phyloP scores from a whole-genome alignment of 306 rosid species.

The Argentina anserina region DNA sequence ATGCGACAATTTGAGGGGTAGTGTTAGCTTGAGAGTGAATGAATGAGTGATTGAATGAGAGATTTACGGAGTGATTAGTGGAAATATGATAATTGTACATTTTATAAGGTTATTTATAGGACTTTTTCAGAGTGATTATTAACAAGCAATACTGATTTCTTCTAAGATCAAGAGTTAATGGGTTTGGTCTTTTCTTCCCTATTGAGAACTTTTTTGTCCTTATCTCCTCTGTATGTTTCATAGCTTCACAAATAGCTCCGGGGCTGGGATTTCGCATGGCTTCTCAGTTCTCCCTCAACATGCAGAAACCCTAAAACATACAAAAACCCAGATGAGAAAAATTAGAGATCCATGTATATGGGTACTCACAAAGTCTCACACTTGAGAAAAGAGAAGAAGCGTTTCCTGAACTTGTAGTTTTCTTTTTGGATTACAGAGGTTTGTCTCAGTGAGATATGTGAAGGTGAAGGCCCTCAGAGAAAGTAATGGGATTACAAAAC shows the following conservation, averaged over 20 bases:
- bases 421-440: too few species aligned
- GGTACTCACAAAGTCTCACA: not conserved
- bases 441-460: not conserved
- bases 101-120: too few species aligned
- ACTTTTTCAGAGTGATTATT: too few species aligned
- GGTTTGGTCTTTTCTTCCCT: conserved; percentile 1
- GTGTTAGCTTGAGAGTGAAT: too few species aligned
- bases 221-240: not conserved
- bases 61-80: too few species aligned
- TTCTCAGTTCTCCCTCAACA: not conserved
- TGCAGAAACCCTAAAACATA: not conserved
- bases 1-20: too few species aligned
- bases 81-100: too few species aligned
- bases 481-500: not conserved
- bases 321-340: not conserved
- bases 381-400: not conserved
- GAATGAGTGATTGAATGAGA: too few species aligned
- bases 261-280: not conserved
- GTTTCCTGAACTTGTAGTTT: not conserved
- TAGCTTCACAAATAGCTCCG: not conserved
- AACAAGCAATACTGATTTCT: too few species aligned
- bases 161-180: too few species aligned
- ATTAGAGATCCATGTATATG: not conserved
- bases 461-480: not conserved
- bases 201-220: conserved; percentile 16